These are phyloP conservation scores for Trichoderma sp. DNA, from an alignment of 2,329 filamentous ascomycete genomes.

Conservation along the genomic window DNA sequence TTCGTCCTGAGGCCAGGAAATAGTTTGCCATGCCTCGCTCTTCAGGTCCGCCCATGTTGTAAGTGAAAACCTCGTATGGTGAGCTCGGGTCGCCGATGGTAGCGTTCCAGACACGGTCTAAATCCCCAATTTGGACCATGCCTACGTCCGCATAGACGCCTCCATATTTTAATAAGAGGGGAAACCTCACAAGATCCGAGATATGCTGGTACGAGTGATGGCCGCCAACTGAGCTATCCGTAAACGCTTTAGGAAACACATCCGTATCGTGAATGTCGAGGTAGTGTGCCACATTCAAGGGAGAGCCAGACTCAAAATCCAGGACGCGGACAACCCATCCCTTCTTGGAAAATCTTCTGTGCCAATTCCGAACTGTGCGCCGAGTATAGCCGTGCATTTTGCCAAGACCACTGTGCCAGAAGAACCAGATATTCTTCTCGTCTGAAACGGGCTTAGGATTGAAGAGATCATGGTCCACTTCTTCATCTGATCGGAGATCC, in stretches of 20 bases:
- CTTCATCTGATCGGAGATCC: conserved; percentile 48
- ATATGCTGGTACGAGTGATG: conserved; percentile 54
- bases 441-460: conserved; percentile 41
- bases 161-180: conserved; percentile 57
- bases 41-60: conserved; percentile 41
- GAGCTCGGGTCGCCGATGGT: conserved; percentile 49
- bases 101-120: conserved; percentile 54
- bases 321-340: conserved; percentile 58
- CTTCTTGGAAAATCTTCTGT: conserved; percentile 51
- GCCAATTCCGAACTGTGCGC: conserved; percentile 55
- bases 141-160: conserved; percentile 61
- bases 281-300: conserved; percentile 50
- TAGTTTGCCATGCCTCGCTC: conserved; percentile 49
- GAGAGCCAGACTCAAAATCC: conserved; percentile 45
- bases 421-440: conserved; percentile 60
- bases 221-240: conserved; percentile 50
- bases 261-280: conserved; percentile 46
- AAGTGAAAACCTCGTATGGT: conserved; percentile 50
- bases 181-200: conserved; percentile 59
- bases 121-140: conserved; percentile 57
- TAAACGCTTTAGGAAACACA: conserved; percentile 53
- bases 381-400: conserved; percentile 53
- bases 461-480: conserved; percentile 46
- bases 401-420: conserved; percentile 55
- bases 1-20: conserved; percentile 42